Base-by-base conservation (phyloP, 768 basidiomycete species). In the Tricholoma sp. region DNA sequence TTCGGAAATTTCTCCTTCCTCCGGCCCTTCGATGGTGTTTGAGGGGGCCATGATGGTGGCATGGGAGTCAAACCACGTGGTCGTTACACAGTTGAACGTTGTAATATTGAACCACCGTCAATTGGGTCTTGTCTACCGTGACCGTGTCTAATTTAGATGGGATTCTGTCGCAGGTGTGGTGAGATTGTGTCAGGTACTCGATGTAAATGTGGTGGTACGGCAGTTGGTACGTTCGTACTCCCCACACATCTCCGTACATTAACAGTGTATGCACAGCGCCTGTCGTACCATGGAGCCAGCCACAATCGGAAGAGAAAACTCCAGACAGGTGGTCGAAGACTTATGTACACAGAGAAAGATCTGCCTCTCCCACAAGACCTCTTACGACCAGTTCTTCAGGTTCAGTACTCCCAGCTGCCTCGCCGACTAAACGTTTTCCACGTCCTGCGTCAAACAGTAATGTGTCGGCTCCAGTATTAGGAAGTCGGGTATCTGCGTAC, bases 81-180 rank as follows among this genome's bases (percentile, higher is more conserved):
- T 57, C 60, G 60, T 51, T 61, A 52, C 43, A 39, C 52, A 11
- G 27, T 10, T n/a, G 47, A 49, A n/a, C n/a, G n/a, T 29, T 3
- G 27, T 5, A 50, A 27, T 27, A 22, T 43, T 43, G 39, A 52
- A 54, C 57, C 39, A 27, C 39, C 49, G 39, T 47, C n/a, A n/a
- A n/a, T n/a, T n/a, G n/a, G n/a, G 24, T 10, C 27, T 55, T 14
- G 27, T 32, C 39, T 39, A 18, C 32, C 58, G 47, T 50, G n/a
- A n/a, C n/a, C 47, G 56, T 34, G 52, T 47, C 11, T 54, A 50
- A 43, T 59, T 56, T 35, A 52, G 21, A 93, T 93, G 91, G 88
- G 87, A 21, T 93, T 93, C 66, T 94, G 91, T 74, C 81, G 88
- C 58, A 79, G 89, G 67, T 94, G 91, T 66, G 91, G 91, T 57